Evolutionary conservation across 768 basidiomycete species (phyloP), one percentile per base, ranked within the genome.

Genomic region (Agrocybe praecox): DNA sequence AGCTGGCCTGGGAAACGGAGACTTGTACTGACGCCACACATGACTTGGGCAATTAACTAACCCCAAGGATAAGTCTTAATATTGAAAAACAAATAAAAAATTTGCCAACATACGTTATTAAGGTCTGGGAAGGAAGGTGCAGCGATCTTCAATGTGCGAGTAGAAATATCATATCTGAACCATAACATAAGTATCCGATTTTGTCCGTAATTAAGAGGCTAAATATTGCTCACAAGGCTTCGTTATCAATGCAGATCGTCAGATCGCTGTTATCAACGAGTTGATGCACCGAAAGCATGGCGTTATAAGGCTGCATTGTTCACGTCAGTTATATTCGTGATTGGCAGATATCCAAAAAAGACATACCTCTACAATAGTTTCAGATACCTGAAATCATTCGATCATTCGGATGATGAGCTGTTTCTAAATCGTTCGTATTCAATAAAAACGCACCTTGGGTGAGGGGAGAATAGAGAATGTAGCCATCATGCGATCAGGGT

Each of bases 1-100:
- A 96, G 76, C 70, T 95, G 94, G 26, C 94, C 94, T n/a, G 94
- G 92, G 80, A 96, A 94, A 40, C 94, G 88, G 56, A 96, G 76
- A 64, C 91, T 91, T 2, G 94, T 96, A 67, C 91, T 95, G 48
- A 96, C 88, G 46, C 96, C 96, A 59, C 91, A 90, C 93, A 98
- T 96, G 34, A 96, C 94, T 67, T 87, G 88, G 1, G 94, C 81
- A 49, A 97, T 86, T 34, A 96, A 74, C 84, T 87, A 56, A 45
- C 9, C 26, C n/a, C 36, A n/a, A 40, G 6, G 36, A 50, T 43
- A 17, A 58, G 42, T 34, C 55, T 43, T 54, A 21, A 46, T 4
- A 53, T 18, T 8, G 12, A 50, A 17, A 51, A 34, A 19, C 18
- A 19, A 44, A 17, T 34, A 6, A 44, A 53, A 45, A n/a, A 50